Evolutionary conservation across 2,329 filamentous ascomycete genomes (phyloP).

Genomic region (Colletotrichum horii): DNA sequence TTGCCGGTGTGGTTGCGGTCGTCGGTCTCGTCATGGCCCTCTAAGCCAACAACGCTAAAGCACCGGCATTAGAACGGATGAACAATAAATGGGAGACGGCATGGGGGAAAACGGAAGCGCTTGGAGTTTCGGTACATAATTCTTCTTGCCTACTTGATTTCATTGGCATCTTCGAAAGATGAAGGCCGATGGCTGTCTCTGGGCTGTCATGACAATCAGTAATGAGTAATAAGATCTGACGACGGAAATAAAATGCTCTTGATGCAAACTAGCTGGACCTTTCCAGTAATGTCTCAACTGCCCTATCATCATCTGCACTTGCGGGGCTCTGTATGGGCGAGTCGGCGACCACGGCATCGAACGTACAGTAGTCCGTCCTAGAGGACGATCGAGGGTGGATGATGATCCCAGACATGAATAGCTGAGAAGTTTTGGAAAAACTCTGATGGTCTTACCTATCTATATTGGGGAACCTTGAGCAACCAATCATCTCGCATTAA

Average conservation of each 20-base stretch:
- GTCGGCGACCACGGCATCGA: background rate
- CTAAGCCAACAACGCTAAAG: background rate
- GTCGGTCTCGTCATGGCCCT: conserved; percentile 8
- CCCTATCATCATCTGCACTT: background rate
- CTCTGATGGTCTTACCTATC: background rate
- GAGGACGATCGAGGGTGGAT: background rate
- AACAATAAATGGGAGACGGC: background rate
- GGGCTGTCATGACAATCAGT: background rate
- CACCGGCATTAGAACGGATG: background rate
- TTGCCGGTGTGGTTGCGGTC: background rate
- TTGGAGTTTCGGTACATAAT: background rate
- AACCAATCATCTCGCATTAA: background rate
- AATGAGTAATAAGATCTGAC: background rate
- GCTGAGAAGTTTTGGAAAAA: background rate
- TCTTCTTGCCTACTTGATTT: background rate
- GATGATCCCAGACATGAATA: background rate
- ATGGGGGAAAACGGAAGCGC: background rate
- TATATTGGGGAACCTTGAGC: background rate
- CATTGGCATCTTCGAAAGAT: background rate
- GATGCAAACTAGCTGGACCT: background rate
- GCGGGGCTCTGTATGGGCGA: background rate
- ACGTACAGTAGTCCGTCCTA: background rate
- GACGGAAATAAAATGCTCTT: background rate
- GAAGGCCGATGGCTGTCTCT: background rate
- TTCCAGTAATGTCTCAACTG: background rate